Percentiles rank a stretch among this genome's conserved stretches.
Conservation (phyloP, 2,329 filamentous ascomycete genomes). For the Monosporascus sp. region DNA sequence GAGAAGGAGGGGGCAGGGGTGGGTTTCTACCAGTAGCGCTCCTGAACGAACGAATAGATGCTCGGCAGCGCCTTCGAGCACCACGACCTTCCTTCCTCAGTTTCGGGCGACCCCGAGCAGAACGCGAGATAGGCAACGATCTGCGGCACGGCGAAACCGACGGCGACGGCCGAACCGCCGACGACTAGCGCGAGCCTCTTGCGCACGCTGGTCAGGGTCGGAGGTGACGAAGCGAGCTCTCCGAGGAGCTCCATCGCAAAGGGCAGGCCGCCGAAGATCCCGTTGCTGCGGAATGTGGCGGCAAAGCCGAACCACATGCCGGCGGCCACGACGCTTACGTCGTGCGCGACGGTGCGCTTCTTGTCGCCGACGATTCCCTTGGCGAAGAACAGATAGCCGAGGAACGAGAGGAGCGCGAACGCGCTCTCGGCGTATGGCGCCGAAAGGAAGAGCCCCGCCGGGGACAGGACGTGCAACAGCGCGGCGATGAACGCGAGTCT, state of each 20-base stretch:
- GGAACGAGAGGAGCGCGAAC: slow-evolving; percentile 72
- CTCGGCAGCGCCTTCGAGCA: slow-evolving; percentile 69
- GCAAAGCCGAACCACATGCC: slow-evolving; percentile 68
- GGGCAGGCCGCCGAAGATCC: slow-evolving; percentile 72
- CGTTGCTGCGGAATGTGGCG: slow-evolving; percentile 76
- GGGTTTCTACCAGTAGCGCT: slow-evolving; percentile 73
- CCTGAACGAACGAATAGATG: slow-evolving; percentile 87
- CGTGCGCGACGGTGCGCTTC: slow-evolving; percentile 28
- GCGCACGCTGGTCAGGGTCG: slow-evolving; percentile 36
- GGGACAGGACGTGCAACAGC: slow-evolving; percentile 74
- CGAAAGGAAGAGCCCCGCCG: slow-evolving; percentile 83
- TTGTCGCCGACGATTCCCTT: slow-evolving; percentile 34
- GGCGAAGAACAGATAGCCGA: slow-evolving; percentile 66
- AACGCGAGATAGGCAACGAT: slow-evolving; percentile 67
- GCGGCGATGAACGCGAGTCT: slow-evolving; percentile 64
- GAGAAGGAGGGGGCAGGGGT: slow-evolving; percentile 5
- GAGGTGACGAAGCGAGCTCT: slow-evolving; percentile 28
- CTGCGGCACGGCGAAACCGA: slow-evolving; percentile 69
- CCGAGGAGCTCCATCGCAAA: slow-evolving; percentile 51
- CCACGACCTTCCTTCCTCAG: slow-evolving; percentile 57
- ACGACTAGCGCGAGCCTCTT: slow-evolving; percentile 54
- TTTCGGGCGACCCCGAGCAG: slow-evolving; percentile 40
- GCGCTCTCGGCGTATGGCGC: slow-evolving; percentile 78
- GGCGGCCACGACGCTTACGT: slow-evolving; percentile 51
- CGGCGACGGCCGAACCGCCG: slow-evolving; percentile 61